Evolutionary conservation across 305 asterid genomes (phyloP).

Genomic region (Stenogyne calaminthoides): DNA sequence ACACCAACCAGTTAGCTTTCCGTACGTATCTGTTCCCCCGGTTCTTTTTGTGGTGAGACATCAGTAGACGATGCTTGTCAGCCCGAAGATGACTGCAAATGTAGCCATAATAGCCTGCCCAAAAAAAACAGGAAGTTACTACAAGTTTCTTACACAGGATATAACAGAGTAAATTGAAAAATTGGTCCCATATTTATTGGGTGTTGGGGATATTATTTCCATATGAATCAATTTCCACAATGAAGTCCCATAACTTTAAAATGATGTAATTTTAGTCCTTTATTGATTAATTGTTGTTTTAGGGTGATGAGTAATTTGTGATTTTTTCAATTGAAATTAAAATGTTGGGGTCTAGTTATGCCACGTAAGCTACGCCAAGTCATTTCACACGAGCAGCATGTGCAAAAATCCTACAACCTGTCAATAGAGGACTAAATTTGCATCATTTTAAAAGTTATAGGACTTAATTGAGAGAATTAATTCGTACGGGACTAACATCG

Average conservation of each 20-base stretch:
- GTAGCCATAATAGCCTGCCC: slow-evolving; percentile 71
- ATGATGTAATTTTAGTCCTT: too few relatives aligned
- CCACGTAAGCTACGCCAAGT: background rate
- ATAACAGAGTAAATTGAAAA: background rate
- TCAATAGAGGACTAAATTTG: background rate
- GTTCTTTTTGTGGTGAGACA: background rate
- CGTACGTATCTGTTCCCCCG: background rate
- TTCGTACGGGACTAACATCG: background rate
- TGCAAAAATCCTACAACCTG: background rate
- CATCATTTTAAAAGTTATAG: background rate
- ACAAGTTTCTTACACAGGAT: slow-evolving; percentile 3
- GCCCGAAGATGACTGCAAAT: slow-evolving; percentile 60
- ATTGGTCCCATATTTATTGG: background rate
- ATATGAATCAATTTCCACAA: too few relatives aligned
- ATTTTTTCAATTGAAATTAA: background rate
- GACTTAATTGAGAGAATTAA: background rate
- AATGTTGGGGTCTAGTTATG: background rate
- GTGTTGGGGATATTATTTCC: too few relatives aligned
- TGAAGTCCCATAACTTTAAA: too few relatives aligned
- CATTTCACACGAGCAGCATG: background rate
- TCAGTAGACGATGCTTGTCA: slow-evolving; percentile 45
- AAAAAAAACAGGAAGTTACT: background rate
- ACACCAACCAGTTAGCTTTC: slow-evolving; percentile 5
- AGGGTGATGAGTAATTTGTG: background rate
- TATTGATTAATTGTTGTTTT: too few relatives aligned